Evolutionary conservation across 139 green algal species (phyloP), one percentile per base, ranked within the genome.

Genomic region (Coelastrella sp.): DNA sequence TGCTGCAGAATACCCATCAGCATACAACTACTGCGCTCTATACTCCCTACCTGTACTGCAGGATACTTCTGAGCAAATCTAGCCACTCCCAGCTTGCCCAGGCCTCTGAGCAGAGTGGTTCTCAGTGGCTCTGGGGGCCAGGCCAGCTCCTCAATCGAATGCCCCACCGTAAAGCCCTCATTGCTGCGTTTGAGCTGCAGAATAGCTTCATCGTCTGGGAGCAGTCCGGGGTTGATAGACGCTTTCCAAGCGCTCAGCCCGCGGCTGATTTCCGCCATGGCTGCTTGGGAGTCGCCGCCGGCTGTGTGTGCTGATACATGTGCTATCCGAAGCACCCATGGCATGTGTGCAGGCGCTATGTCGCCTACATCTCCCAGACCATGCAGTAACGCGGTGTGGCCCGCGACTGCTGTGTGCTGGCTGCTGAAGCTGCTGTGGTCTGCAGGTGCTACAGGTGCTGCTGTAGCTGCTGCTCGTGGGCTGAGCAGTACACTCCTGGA

Each of bases 111-210:
- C n/a, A 98, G 90, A 56, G 95, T 93, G 23, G 80, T 86, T 0
- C 96, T 92, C 89, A 98, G 91, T 0, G 97, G 96, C 82, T 97
- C 95, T 47, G 91, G 91, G 0, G 96, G 96, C 96, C 96, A 98
- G 0, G 79, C 60, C 65, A 98, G 86, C 14, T 78, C 80, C 54
- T 94, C 90, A 10, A 91, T 20, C 8, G 61, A 81, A 16, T 81
- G 87, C 5, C 87, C 77, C 4, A 57, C 32, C 16, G 88, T 78
- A 19, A 93, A 91, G 4, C 22, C 32, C 88, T 96, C 93, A 11
- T 57, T 71, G 10, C 93, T 92, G 3, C 78, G 60, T 4, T 80
- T 90, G 58, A 98, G 90, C 92, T 97, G 95, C 83, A 88, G 82
- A 3, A 98, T 90, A 0, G 94, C 94, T 16, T 91, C 65, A 82